Evolutionary conservation across 768 basidiomycete species (phyloP).

Genomic region (Leccinellum luteum): DNA sequence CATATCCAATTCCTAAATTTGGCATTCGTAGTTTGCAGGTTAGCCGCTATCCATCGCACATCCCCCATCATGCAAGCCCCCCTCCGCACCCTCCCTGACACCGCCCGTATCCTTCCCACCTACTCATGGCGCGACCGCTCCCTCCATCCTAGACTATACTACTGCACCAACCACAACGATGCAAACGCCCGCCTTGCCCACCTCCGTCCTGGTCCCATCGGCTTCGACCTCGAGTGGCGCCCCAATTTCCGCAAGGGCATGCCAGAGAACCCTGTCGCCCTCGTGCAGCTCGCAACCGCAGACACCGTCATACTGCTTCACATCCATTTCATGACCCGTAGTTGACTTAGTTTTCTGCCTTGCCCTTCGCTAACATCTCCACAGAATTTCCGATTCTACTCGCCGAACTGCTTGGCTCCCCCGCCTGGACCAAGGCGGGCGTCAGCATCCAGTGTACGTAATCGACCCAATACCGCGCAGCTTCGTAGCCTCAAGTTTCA

Average conservation of each 20-base stretch:
- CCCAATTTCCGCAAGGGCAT: constrained; percentile 55
- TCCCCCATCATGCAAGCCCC: constrained; percentile 7
- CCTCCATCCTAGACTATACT: constrained; percentile 23
- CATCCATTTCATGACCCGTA: constrained; percentile 55
- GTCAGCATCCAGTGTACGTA: constrained; percentile 67
- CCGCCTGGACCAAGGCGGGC: constrained; percentile 62
- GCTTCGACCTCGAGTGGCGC: constrained; percentile 82
- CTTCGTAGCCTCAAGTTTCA: neutral
- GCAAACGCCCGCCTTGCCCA: constrained; percentile 22
- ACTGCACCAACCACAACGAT: constrained; percentile 33
- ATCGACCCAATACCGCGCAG: neutral
- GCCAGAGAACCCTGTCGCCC: constrained; percentile 63
- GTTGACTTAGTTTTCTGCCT: neutral
- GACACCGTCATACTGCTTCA: constrained; percentile 63
- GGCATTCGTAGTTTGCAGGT: constrained; percentile 8
- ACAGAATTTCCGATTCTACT: constrained; percentile 56
- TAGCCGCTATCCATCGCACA: constrained; percentile 3
- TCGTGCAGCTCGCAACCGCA: constrained; percentile 67
- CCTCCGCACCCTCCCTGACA: neutral
- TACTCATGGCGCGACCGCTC: constrained; percentile 24
- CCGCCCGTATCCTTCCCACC: constrained; percentile 3
- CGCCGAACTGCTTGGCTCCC: constrained; percentile 48
- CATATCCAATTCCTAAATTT: constrained; percentile 10
- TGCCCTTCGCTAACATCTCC: constrained; percentile 9
- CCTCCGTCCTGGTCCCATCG: constrained; percentile 36